Evolutionary conservation across 2,329 filamentous ascomycete genomes (phyloP), one percentile per base, ranked within the genome.

Genomic region (Colletotrichum sp.): DNA sequence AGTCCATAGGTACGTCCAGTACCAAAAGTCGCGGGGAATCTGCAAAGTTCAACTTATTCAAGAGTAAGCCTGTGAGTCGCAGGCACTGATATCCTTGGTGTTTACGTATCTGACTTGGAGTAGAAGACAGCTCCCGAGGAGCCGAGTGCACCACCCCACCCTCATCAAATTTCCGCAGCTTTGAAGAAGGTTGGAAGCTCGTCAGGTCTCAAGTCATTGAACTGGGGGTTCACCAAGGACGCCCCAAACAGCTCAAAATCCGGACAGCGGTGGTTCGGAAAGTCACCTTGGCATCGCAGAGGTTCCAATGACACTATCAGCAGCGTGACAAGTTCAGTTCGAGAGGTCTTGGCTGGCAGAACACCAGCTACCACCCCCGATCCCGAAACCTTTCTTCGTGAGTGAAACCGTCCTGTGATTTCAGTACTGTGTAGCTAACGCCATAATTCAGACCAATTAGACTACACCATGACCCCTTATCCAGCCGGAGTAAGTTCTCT

Each of bases 241-340:
- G 69, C 52, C 7, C 13, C 52, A 18, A 26, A 10, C 21, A 57
- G 13, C n/a, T 39, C 67, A 15, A 36, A 30, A 55, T 36, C 18
- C 12, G 36, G 36, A 18, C 30, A 24, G 26, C 44, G 52, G 24
- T 74, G 66, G 65, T 74, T 69, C 39, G 65, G 57, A 49, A 86
- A 81, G 55, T 82, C 84, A 12, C 85, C 85, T 4, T 88, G 87
- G 86, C 81, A 82, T 57, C 83, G 84, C 6, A 87, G 85, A 72
- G 78, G 81, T 21, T 88, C 87, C 1, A 80, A 70, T 9, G 83
- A 83, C 5, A 87, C 87, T 1, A 78, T 81, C 26, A 83, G 78
- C 75, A 88, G 83, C 67, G 81, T 84, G n/a, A 82, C 85, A 12
- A 88, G 87, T 76, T 88, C 87, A 5, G 78, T 88, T 10, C 82